Percentiles rank a stretch among this genome's conserved stretches.
Evolutionary conservation across 73 alveolate genomes (phyloP).

Genomic region (Blepharisma stoltei): DNA sequence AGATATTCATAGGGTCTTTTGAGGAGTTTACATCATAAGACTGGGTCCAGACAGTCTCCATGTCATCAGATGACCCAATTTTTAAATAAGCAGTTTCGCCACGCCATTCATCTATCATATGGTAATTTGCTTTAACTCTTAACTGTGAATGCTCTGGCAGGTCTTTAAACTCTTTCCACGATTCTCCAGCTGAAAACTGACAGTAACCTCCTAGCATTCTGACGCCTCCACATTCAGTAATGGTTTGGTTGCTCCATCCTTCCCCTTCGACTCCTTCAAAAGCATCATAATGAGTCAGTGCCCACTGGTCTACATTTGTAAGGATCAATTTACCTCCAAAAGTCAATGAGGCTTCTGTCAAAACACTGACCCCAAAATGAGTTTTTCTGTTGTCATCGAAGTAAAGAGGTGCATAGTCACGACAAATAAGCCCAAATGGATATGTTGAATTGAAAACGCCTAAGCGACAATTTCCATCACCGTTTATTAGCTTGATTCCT

Average conservation of each 20-base stretch:
- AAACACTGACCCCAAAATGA: slow-evolving; percentile 12
- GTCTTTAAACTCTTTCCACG: slow-evolving; percentile 49
- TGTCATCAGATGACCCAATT: slow-evolving; percentile 48
- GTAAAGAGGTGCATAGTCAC: slow-evolving; percentile 9
- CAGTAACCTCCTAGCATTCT: slow-evolving; percentile 80
- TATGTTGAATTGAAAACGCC: slow-evolving; percentile 21
- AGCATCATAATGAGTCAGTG: background rate
- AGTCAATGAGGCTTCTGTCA: slow-evolving; percentile 13
- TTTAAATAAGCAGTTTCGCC: slow-evolving; percentile 74
- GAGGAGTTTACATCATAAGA: slow-evolving; percentile 49
- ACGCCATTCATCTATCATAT: slow-evolving; percentile 77
- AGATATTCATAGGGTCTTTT: slow-evolving; percentile 60
- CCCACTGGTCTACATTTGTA: background rate
- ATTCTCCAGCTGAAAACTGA: slow-evolving; percentile 56
- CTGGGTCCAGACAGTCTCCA: slow-evolving; percentile 67
- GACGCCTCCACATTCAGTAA: slow-evolving; percentile 55
- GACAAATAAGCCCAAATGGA: slow-evolving; percentile 18
- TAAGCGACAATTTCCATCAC: background rate
- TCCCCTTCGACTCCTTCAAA: slow-evolving; percentile 35
- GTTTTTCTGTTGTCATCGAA: background rate
- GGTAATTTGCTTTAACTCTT: slow-evolving; percentile 62
- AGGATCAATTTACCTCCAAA: background rate
- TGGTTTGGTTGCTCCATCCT: slow-evolving; percentile 52
- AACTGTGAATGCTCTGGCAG: slow-evolving; percentile 59
- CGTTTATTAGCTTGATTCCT: background rate